Evolutionary conservation across 371 early-diverging fungal species (phyloP).

Genomic region (Rhizopus microsporus): DNA sequence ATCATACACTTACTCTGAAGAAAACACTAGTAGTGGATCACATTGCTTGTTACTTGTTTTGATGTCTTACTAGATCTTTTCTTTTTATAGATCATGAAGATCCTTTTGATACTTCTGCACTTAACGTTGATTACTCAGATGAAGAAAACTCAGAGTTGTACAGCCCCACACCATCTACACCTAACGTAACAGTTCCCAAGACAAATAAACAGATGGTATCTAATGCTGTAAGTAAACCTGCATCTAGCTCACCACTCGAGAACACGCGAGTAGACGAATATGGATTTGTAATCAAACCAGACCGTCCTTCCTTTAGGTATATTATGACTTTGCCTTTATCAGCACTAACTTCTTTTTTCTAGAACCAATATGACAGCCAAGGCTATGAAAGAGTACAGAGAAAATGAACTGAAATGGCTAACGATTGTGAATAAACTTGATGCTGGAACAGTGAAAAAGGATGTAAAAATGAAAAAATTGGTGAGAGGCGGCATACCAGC

Average conservation of each 20-base stretch:
- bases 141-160: slow-evolving; percentile 17
- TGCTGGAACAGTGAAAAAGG: slow-evolving; percentile 48
- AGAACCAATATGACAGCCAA: slow-evolving; percentile 30
- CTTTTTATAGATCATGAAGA: slow-evolving; percentile 3
- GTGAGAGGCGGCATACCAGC: slow-evolving; percentile 76
- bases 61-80: not conserved
- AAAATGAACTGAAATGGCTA: slow-evolving; percentile 57
- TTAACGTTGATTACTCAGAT: slow-evolving; percentile 51
- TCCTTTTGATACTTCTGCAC: slow-evolving; percentile 34
- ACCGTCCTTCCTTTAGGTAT: slow-evolving; percentile 14
- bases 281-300: slow-evolving; percentile 54
- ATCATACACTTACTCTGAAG: not conserved
- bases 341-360: slow-evolving; percentile 2
- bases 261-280: slow-evolving; percentile 47
- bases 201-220: not conserved
- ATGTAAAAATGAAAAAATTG: slow-evolving; percentile 65
- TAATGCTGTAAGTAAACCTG: not conserved
- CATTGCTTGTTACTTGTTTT: not conserved
- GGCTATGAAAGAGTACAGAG: slow-evolving; percentile 51
- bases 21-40: not conserved
- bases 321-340: slow-evolving; percentile 31
- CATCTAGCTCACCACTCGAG: not conserved
- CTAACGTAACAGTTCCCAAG: not conserved
- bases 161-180: not conserved
- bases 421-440: slow-evolving; percentile 43